phyloP scores from a whole-genome alignment of 345 rosid genomes.

The Syzygium grande region DNA sequence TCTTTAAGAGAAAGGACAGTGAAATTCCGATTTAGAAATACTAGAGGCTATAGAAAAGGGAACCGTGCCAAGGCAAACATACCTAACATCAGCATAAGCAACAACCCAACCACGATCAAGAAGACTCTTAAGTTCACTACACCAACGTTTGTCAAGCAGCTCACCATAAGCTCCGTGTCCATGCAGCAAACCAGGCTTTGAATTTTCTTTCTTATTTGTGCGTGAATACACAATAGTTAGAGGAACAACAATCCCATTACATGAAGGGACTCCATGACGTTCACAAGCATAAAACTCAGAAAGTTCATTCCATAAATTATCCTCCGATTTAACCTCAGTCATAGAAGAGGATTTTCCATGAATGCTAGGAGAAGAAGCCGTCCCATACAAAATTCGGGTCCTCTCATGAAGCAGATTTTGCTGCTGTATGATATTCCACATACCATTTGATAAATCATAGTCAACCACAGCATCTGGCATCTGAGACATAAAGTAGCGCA shows the following conservation, averaged over 20 bases:
- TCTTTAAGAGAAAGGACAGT: not conserved
- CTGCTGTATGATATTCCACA: conserved; percentile 89
- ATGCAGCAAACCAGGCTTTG: conserved; percentile 70
- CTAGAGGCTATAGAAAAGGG: not conserved
- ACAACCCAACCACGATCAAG: conserved; percentile 97
- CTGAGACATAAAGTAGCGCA: conserved; percentile 18
- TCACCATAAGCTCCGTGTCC: conserved; percentile 98
- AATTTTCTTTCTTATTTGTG: conserved; percentile 28
- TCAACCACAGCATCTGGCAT: conserved; percentile 98
- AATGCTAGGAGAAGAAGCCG: conserved; percentile 35
- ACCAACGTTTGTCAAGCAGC: conserved; percentile 85
- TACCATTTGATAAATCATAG: conserved; percentile 69
- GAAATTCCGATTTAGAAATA: not conserved
- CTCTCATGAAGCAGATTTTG: conserved; percentile 93
- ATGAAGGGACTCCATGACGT: conserved; percentile 49
- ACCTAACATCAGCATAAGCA: conserved; percentile 98
- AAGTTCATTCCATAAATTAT: conserved; percentile 86
- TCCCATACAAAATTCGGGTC: conserved; percentile 77
- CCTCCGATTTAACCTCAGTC: conserved; percentile 36
- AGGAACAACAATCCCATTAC: conserved; percentile 74
- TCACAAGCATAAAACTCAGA: conserved; percentile 89
- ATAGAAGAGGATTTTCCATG: conserved; percentile 23
- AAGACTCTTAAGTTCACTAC: conserved; percentile 85
- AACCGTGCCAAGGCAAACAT: conserved; percentile 7
- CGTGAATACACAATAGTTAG: conserved; percentile 67